A percentile compares a stretch with the other conserved stretches of the same genome.
Evolutionary conservation across 2,329 filamentous ascomycete genomes (phyloP).

Genomic region (Exophiala sp.): DNA sequence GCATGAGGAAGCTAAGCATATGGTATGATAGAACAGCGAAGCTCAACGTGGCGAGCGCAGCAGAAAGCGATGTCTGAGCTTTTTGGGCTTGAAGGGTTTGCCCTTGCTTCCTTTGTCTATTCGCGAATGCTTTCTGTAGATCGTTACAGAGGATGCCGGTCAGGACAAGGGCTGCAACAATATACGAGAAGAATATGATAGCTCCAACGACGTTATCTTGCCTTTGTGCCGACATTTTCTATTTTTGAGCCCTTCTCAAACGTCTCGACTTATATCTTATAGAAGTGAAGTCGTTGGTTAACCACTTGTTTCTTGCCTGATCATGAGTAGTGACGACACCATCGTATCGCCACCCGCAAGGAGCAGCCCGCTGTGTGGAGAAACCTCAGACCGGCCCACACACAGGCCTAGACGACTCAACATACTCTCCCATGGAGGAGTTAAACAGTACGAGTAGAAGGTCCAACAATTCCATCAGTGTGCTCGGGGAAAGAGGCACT

Average conservation of each 20-base stretch:
- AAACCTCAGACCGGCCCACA: too few relatives aligned
- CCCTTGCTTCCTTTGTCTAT: not conserved
- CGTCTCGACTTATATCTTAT: too few relatives aligned
- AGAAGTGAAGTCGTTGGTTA: too few relatives aligned
- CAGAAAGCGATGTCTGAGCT: not conserved
- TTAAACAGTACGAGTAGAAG: too few relatives aligned
- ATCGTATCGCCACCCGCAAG: too few relatives aligned
- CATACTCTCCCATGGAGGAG: too few relatives aligned
- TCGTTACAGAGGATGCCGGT: conserved; percentile 8
- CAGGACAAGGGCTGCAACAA: conserved; percentile 10
- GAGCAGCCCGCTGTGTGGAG: too few relatives aligned
- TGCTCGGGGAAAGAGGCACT: too few relatives aligned
- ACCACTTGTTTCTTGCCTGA: too few relatives aligned
- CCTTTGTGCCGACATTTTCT: not conserved
- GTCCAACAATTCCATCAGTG: too few relatives aligned
- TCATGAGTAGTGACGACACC: too few relatives aligned
- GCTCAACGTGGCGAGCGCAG: conserved; percentile 11
- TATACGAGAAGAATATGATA: conserved; percentile 16
- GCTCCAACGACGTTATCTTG: conserved; percentile 8
- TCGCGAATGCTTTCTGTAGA: not conserved
- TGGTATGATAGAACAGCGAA: conserved; percentile 19
- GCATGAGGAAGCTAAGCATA: conserved; percentile 23
- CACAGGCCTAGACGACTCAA: too few relatives aligned
- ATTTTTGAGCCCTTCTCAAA: not conserved
- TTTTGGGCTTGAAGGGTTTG: not conserved